Percentiles rank a stretch among this genome's conserved stretches.
Evolutionary conservation across 2,329 filamentous ascomycete species (phyloP).

Genomic region (Diaporthe velutina): DNA sequence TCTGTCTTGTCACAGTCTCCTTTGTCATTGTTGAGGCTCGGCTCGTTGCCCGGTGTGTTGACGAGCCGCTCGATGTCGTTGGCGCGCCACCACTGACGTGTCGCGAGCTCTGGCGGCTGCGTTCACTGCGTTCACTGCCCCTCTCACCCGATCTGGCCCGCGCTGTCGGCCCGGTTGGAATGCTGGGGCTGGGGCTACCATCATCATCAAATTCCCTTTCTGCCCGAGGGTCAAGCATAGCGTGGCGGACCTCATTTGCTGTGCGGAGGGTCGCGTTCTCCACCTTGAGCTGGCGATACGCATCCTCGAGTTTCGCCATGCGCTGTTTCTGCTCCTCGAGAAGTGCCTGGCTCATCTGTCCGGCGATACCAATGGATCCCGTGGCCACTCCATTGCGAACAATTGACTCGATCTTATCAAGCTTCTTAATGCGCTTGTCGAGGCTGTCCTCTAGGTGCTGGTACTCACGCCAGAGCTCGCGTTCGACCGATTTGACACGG

Average conservation of each 20-base stretch:
- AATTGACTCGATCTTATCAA: constrained; percentile 87
- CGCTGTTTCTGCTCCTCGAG: constrained; percentile 59
- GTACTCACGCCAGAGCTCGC: constrained; percentile 92
- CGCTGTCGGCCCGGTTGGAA: constrained; percentile 67
- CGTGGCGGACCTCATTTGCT: constrained; percentile 68
- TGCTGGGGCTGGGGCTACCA: constrained; percentile 65
- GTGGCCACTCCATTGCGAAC: constrained; percentile 74
- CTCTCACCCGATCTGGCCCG: constrained; percentile 43
- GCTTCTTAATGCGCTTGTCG: constrained; percentile 82
- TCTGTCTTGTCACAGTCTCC: constrained; percentile 47
- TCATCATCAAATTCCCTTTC: constrained; percentile 43
- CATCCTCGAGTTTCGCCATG: constrained; percentile 69
- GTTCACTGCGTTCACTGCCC: constrained; percentile 29
- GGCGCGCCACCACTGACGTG: constrained; percentile 37
- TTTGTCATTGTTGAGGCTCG: constrained; percentile 50
- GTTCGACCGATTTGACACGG: constrained; percentile 87
- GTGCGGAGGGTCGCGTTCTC: constrained; percentile 78
- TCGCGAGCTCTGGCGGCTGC: constrained; percentile 41
- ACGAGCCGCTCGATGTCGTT: constrained; percentile 39
- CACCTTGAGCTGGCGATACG: constrained; percentile 73
- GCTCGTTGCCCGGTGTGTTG: constrained; percentile 39
- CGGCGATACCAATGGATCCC: constrained; percentile 55
- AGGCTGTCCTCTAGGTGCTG: constrained; percentile 86
- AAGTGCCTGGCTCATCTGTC: constrained; percentile 25
- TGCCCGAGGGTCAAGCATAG: constrained; percentile 53